These are phyloP conservation scores for Catharanthus roseus DNA, from an alignment of 257 asterid species.

Conservation along the genomic window DNA sequence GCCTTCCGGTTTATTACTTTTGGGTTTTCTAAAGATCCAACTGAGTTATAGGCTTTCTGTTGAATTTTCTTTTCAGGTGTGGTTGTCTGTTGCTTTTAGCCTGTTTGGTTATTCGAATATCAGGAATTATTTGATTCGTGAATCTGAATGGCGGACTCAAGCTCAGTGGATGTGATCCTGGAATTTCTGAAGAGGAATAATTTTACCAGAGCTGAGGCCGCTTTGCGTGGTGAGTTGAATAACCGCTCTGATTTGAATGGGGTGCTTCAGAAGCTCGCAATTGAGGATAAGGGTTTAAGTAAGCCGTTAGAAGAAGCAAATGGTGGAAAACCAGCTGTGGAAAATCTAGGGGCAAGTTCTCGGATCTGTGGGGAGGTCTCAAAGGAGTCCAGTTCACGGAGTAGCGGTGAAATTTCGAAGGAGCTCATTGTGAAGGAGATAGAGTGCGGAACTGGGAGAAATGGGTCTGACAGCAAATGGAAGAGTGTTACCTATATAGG, in stretches of 20 bases:
- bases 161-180: slow-evolving; percentile 67
- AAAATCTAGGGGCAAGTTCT: slow-evolving; percentile 27
- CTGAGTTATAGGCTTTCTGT: slow-evolving; percentile 1
- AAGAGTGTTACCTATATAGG: slow-evolving; percentile 37
- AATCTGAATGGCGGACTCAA: slow-evolving; percentile 62
- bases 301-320: slow-evolving; percentile 43
- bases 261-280: slow-evolving; percentile 53
- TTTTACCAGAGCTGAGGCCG: slow-evolving; percentile 84
- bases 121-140: slow-evolving; percentile 11
- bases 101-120: slow-evolving; percentile 20
- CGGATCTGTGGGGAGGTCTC: slow-evolving; percentile 35
- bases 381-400: slow-evolving; percentile 19
- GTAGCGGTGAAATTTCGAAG: slow-evolving; percentile 25
- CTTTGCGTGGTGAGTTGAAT: slow-evolving; percentile 72
- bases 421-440: slow-evolving; percentile 93
- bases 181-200: slow-evolving; percentile 71
- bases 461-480: slow-evolving; percentile 56
- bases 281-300: slow-evolving; percentile 50
- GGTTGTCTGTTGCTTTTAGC: slow-evolving; percentile 26
- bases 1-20: not conserved
- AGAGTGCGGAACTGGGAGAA: slow-evolving; percentile 55
- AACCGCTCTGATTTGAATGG: slow-evolving; percentile 60
- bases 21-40: not conserved
- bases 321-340: slow-evolving; percentile 35
- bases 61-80: slow-evolving; percentile 42